Evolutionary conservation across 768 basidiomycete genomes (phyloP), one percentile per base, ranked within the genome.

Genomic region (Mycena vitilis): DNA sequence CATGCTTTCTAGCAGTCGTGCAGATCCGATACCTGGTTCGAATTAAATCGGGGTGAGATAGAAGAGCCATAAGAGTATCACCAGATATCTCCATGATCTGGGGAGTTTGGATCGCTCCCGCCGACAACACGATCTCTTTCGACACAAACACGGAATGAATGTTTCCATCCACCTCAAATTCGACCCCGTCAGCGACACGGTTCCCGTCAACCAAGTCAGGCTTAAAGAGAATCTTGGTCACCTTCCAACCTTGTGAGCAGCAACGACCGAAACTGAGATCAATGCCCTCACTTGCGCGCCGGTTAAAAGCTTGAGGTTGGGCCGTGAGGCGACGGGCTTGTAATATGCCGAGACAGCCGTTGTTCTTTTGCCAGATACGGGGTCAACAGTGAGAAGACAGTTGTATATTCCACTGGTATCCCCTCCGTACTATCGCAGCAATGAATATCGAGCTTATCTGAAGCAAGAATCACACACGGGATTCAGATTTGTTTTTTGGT

Each of bases 21-120:
- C 20, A 58, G 73, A 58, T 5, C 76, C 76, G 44, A 77, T 71
- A 2, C 76, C 76, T 58, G 69, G 42, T 45, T 30, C 30, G 30
- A 5, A 30, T 30, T 30, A 30, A 30, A 30, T 30, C 30, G 30
- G 30, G 30, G 2, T 30, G 30, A 30, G 30, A 30, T 30, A 30
- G 5, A 30, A 3, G 30, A 30, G 30, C 30, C 5, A n/a, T 30
- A 30, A 30, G 30, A 30, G 30, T 30, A 30, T 30, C 36, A 67
- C 66, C 66, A n/a, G 66, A 67, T 11, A 67, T 44, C 37, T 67
- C 66, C 44, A 67, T 37, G n/a, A 67, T 48, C 18, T 55, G 42
- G 12, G 66, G 66, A 1, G 66, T 67, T 30, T n/a, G 15, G 5
- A 61, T 57, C 4, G 54, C 30, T 25, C 66, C 66, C 23, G 66